Percentiles rank a stretch among this genome's conserved stretches.
Evolutionary conservation across 1,139 yeast genomes (phyloP).

Genomic region (Saccharomyces hybrid): DNA sequence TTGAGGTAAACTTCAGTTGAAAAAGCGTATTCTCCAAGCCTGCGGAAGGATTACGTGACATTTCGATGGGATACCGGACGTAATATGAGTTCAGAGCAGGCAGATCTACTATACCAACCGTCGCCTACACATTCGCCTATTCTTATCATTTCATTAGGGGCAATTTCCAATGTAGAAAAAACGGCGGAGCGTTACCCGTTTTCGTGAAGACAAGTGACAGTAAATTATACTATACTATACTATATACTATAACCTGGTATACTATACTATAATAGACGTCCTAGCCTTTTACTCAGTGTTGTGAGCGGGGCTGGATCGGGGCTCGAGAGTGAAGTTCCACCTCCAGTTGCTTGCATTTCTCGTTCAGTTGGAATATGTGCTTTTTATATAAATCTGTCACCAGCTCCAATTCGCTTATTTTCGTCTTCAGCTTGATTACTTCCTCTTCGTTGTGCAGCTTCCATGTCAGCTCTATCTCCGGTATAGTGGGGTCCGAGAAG

Average conservation of each 20-base stretch:
- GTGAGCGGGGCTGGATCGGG: neutral
- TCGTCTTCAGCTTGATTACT: constrained; percentile 53
- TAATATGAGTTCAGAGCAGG: neutral
- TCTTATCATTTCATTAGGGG: neutral
- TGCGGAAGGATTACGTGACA: constrained; percentile 29
- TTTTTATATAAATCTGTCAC: constrained; percentile 83
- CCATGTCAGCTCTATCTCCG: constrained; percentile 3
- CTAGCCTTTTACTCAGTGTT: constrained; percentile 4
- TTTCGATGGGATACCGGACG: constrained; percentile 3
- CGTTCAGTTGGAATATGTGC: constrained; percentile 71
- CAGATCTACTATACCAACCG: too few relatives aligned
- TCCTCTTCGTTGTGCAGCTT: constrained; percentile 35
- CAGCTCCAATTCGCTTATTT: constrained; percentile 81
- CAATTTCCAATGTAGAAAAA: neutral
- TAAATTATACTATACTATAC: neutral
- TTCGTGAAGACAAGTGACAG: neutral
- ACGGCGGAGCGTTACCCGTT: neutral
- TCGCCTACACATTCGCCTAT: neutral
- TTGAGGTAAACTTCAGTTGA: constrained; percentile 69
- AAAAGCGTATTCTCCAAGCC: constrained; percentile 32
- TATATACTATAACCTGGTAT: neutral
- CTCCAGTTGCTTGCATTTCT: constrained; percentile 20
- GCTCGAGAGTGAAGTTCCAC: constrained; percentile 9
- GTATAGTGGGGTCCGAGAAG: too few relatives aligned
- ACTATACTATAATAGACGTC: neutral